Evolutionary conservation across 139 green algal genomes (phyloP).

Genomic region (Chlorella sp.): DNA sequence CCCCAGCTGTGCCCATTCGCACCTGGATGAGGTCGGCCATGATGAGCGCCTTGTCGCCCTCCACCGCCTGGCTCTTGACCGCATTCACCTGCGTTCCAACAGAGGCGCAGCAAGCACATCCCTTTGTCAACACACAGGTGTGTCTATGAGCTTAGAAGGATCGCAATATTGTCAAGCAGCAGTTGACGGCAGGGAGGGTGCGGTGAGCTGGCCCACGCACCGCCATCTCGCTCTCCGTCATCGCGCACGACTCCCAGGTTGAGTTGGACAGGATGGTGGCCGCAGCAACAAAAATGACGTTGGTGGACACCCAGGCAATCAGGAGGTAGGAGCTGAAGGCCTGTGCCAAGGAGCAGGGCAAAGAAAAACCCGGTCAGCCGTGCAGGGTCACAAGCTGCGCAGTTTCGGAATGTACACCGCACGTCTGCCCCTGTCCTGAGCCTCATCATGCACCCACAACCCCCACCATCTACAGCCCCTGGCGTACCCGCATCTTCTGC

Average conservation of each 20-base stretch:
- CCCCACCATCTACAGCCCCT: neutral
- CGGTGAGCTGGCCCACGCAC: neutral
- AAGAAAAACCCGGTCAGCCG: too few species aligned
- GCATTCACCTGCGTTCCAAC: conserved; percentile 1
- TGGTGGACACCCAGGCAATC: conserved; percentile 38
- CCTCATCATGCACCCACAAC: neutral
- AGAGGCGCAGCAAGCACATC: too few species aligned
- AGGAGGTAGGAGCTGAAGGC: conserved; percentile 40
- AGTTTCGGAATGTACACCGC: too few species aligned
- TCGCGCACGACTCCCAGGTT: conserved; percentile 23
- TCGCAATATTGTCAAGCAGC: too few species aligned
- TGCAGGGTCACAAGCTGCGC: too few species aligned
- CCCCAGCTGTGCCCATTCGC: neutral
- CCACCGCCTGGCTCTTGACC: conserved; percentile 36
- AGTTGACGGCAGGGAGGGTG: too few species aligned
- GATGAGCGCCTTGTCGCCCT: conserved; percentile 46
- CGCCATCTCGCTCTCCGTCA: conserved; percentile 32
- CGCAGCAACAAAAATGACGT: conserved; percentile 33
- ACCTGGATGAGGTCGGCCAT: conserved; percentile 45
- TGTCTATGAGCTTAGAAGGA: too few species aligned
- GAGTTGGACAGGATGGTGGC: conserved; percentile 20
- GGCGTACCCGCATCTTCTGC: conserved; percentile 33
- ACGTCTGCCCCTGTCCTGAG: neutral
- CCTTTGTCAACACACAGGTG: too few species aligned
- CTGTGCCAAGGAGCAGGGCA: neutral